Percentiles rank a stretch among this genome's conserved stretches.
Conservation (phyloP, 2,329 filamentous ascomycete genomes). For the Trichophyton benhamiae region DNA sequence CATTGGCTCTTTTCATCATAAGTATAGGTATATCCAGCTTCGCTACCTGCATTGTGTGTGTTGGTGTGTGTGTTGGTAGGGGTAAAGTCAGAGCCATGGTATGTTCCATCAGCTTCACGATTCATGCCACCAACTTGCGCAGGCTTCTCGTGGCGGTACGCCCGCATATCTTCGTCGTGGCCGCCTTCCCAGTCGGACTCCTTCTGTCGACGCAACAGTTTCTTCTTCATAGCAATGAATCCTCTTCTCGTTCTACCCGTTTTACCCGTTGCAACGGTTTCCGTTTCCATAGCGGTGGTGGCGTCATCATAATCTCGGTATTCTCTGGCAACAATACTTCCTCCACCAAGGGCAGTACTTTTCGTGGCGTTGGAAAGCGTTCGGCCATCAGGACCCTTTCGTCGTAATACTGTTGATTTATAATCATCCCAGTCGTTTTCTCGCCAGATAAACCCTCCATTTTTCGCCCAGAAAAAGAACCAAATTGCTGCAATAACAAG, state of each 20-base stretch:
- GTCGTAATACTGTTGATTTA: conserved; percentile 82
- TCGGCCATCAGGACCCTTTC: conserved; percentile 79
- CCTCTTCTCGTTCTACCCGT: conserved; percentile 13
- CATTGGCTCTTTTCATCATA: conserved; percentile 37
- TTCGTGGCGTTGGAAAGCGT: conserved; percentile 71
- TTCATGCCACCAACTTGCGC: conserved; percentile 86
- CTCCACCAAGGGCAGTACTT: conserved; percentile 74
- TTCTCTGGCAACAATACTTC: conserved; percentile 50
- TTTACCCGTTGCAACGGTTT: conserved; percentile 37
- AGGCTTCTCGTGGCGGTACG: conserved; percentile 75
- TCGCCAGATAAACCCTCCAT: conserved; percentile 81
- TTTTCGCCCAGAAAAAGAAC: conserved; percentile 99
- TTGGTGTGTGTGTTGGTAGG: conserved; percentile 27
- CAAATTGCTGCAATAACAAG: conserved; percentile 70
- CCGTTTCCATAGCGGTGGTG: conserved; percentile 33
- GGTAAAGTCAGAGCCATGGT: conserved; percentile 63
- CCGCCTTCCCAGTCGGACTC: conserved; percentile 44
- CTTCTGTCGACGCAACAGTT: conserved; percentile 23
- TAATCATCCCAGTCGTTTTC: conserved; percentile 95
- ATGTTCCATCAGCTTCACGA: conserved; percentile 65
- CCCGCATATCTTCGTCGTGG: conserved; percentile 57
- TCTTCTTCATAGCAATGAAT: conserved; percentile 30
- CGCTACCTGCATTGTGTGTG: conserved; percentile 42
- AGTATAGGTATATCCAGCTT: conserved; percentile 15
- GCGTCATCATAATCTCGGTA: conserved; percentile 54